Base-by-base conservation (phyloP, 2,329 filamentous ascomycete species). In the Penicillium vulpinum region DNA sequence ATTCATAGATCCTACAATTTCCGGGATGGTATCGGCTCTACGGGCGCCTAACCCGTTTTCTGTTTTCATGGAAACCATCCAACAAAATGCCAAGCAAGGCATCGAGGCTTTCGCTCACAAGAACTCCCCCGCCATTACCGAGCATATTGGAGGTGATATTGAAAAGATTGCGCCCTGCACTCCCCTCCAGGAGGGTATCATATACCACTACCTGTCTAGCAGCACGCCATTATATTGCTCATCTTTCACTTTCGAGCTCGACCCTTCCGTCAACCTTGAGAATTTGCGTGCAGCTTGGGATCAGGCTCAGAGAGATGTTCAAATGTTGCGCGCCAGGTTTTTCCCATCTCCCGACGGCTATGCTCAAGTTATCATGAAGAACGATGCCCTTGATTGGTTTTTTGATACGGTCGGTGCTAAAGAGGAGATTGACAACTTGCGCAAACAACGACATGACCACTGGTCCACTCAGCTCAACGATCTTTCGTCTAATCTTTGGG, bases 121-220 rank as follows among this genome's bases (percentile, higher is more conserved):
- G 51, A 80, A 91, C 70, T 77, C 81, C 5, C 73, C 80, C 11
- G 63, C 72, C 7, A 80, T 84, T 7, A 84, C 83, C 18, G 77
- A 77, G 7, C 73, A 77, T 4, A 75, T 96, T 0, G 73, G 74
- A 0, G 61, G 74, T 6, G 77, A 85, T 1, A 82, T 96, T 10
- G 88, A 94, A 67, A 84, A 85, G 56, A 84, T 96, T 50, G 85
- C 85, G 0, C 92, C 92, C 4, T 96, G 92, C 69, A 95, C 92
- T 0, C 84, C 92, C 0, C 77, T 96, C 1, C 92, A 97, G 67
- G 86, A 93, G 70, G 92, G 92, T 0, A 93, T 97, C 78, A 85
- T 96, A 48, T 88, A 88, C 6, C 83, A 86, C 47, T 87, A 86
- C 24, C 70, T 89, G 36, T 82, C 85, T 10, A 85, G 78, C 18